phyloP scores from a whole-genome alignment of 2,329 filamentous ascomycete species.

The Fusarium chlamydosporum region DNA sequence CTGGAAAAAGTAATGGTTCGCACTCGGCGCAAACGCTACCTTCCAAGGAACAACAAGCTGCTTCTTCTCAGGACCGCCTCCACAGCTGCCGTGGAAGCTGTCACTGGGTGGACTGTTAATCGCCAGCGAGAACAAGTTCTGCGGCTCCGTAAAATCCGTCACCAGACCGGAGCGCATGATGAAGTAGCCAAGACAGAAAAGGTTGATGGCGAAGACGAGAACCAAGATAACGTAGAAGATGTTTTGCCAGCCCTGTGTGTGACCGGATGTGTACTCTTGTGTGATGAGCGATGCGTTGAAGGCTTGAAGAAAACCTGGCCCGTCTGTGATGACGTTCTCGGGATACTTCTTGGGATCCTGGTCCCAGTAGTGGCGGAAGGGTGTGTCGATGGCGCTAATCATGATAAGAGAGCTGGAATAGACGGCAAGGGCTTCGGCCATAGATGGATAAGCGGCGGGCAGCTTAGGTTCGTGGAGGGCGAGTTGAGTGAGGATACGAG shows the following conservation, averaged over 20 bases:
- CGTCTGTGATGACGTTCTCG: slow-evolving; percentile 54
- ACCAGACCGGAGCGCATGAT: slow-evolving; percentile 70
- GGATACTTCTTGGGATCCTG: slow-evolving; percentile 51
- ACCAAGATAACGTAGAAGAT: slow-evolving; percentile 77
- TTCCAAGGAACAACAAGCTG: slow-evolving; percentile 61
- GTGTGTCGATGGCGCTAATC: slow-evolving; percentile 69
- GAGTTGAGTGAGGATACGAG: slow-evolving; percentile 68
- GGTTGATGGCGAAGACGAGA: slow-evolving; percentile 76
- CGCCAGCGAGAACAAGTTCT: slow-evolving; percentile 80
- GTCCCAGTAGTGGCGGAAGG: slow-evolving; percentile 71
- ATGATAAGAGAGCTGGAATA: slow-evolving; percentile 77
- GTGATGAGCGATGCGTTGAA: slow-evolving; percentile 76
- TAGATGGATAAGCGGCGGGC: slow-evolving; percentile 69
- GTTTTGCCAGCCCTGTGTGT: slow-evolving; percentile 70
- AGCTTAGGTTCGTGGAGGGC: slow-evolving; percentile 61
- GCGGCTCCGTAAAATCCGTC: slow-evolving; percentile 83
- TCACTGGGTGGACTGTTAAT: slow-evolving; percentile 68
- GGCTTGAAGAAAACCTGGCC: slow-evolving; percentile 63
- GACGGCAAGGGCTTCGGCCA: slow-evolving; percentile 81
- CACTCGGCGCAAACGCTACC: slow-evolving; percentile 56
- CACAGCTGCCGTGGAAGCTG: slow-evolving; percentile 58
- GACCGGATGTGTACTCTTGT: slow-evolving; percentile 79
- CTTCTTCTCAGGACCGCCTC: slow-evolving; percentile 54
- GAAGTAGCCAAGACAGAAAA: slow-evolving; percentile 74
- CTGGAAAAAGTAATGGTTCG: slow-evolving; percentile 62